A percentile compares a stretch with the other conserved stretches of the same genome.
Evolutionary conservation across 371 early-diverging fungal genomes (phyloP).

Genomic region (Mycotypha africana): DNA sequence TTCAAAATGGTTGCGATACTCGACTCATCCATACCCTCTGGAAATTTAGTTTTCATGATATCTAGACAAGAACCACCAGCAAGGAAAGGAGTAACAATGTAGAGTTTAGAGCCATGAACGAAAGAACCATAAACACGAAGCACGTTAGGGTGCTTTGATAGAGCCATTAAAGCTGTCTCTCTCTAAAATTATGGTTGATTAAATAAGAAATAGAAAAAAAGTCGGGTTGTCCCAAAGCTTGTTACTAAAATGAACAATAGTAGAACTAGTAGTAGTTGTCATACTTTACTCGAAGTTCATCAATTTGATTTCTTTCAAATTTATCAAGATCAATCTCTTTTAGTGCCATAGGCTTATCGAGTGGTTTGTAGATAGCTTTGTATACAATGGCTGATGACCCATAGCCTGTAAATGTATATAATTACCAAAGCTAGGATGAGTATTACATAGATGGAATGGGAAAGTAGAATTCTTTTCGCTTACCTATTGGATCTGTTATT

Average conservation of each 20-base stretch:
- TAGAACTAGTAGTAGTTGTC: too few species aligned
- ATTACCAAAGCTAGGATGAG: not conserved
- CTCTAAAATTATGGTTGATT: constrained; percentile 50
- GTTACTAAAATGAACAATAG: too few species aligned
- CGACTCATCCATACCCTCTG: constrained; percentile 81
- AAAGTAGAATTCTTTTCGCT: not conserved
- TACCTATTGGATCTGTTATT: constrained; percentile 36
- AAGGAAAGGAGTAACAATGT: constrained; percentile 82
- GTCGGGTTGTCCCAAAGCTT: too few species aligned
- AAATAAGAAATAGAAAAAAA: too few species aligned
- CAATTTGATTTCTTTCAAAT: constrained; percentile 87
- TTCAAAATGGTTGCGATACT: constrained; percentile 82
- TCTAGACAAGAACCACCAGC: constrained; percentile 81
- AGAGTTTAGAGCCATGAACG: constrained; percentile 73
- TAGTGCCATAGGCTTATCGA: constrained; percentile 62
- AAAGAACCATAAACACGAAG: constrained; percentile 81
- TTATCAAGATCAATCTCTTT: constrained; percentile 83
- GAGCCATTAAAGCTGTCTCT: constrained; percentile 84
- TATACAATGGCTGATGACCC: constrained; percentile 83
- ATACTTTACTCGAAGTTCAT: constrained; percentile 71
- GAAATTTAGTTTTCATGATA: constrained; percentile 79
- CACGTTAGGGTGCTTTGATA: constrained; percentile 83
- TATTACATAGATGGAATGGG: not conserved
- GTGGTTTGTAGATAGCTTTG: constrained; percentile 65
- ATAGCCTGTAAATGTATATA: constrained; percentile 51